Percentiles rank a stretch among this genome's conserved stretches.
phyloP scores from a whole-genome alignment of 73 alveolate species.

The Urostyla sp. region DNA sequence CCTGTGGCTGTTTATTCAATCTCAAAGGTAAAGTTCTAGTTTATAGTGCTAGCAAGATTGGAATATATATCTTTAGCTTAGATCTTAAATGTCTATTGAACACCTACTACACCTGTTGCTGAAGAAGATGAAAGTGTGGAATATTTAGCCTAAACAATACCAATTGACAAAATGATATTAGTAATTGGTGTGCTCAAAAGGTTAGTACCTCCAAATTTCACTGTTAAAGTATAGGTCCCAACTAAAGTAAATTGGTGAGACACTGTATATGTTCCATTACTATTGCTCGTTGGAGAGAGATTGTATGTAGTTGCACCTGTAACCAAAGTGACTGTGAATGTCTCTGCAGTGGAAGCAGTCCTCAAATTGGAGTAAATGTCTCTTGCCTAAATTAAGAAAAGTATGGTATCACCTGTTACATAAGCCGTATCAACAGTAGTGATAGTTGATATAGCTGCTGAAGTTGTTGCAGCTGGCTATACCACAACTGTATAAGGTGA shows the following conservation, averaged over 20 bases:
- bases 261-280: conserved; percentile 62
- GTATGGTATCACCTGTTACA: conserved; percentile 53
- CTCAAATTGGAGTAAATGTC: conserved; percentile 57
- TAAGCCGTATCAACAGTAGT: conserved; percentile 3
- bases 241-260: conserved; percentile 11
- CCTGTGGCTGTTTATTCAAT: conserved; percentile 28
- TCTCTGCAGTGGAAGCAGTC: conserved; percentile 47
- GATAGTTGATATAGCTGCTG: conserved; percentile 40
- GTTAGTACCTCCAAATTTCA: conserved; percentile 21
- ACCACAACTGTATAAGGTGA: conserved; percentile 58
- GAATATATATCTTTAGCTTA: conserved; percentile 60
- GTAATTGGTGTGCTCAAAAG: conserved; percentile 56
- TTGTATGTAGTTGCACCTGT: conserved; percentile 3
- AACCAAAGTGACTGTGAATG: conserved; percentile 50
- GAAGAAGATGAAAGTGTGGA: conserved; percentile 18
- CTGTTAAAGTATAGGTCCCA: conserved; percentile 44
- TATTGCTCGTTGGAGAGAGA: conserved; percentile 17
- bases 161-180: conserved; percentile 46
- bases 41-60: conserved; percentile 31
- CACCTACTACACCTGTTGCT: conserved; percentile 48
- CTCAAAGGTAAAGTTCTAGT: conserved; percentile 10
- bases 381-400: conserved; percentile 65
- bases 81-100: conserved; percentile 9
- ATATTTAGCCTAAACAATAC: conserved; percentile 45
- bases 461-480: conserved; percentile 50